phyloP scores from a whole-genome alignment of 805 yeast genomes.

The Priceomyces medius region DNA sequence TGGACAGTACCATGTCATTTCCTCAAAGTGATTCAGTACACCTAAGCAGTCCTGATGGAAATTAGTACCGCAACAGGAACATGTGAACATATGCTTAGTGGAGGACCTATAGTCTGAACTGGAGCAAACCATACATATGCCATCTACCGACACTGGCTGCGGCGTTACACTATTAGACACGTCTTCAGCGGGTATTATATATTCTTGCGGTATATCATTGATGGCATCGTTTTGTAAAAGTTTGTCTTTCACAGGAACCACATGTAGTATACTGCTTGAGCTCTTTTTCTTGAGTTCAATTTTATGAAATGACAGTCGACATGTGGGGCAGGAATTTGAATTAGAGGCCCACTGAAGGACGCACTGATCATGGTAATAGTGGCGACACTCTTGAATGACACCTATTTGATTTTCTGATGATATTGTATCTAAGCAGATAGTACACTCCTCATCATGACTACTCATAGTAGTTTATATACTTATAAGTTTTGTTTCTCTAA shows the following conservation, averaged over 20 bases:
- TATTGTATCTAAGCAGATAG: conserved; percentile 55
- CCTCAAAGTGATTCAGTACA: conserved; percentile 10
- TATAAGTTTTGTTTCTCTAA: neutral
- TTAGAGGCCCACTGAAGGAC: conserved; percentile 55
- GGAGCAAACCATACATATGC: conserved; percentile 34
- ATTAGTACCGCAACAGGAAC: conserved; percentile 36
- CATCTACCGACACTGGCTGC: conserved; percentile 11
- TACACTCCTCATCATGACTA: conserved; percentile 40
- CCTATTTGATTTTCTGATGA: conserved; percentile 19
- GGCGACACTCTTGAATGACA: conserved; percentile 41
- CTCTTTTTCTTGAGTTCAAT: conserved; percentile 29
- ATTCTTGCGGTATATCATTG: conserved; percentile 37
- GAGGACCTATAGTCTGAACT: conserved; percentile 30
- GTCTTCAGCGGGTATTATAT: conserved; percentile 18
- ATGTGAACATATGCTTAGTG: conserved; percentile 19
- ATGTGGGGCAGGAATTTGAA: conserved; percentile 62
- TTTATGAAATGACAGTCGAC: conserved; percentile 47
- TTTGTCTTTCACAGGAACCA: conserved; percentile 28
- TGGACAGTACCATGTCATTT: conserved; percentile 48
- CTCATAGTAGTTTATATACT: neutral
- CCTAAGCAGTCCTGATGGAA: conserved; percentile 46
- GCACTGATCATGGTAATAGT: conserved; percentile 57
- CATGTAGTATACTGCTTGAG: conserved; percentile 8
- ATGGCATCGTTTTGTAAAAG: conserved; percentile 36
- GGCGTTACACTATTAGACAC: neutral